phyloP scores from a whole-genome alignment of 139 green algal genomes.

The Closterium sp. region DNA sequence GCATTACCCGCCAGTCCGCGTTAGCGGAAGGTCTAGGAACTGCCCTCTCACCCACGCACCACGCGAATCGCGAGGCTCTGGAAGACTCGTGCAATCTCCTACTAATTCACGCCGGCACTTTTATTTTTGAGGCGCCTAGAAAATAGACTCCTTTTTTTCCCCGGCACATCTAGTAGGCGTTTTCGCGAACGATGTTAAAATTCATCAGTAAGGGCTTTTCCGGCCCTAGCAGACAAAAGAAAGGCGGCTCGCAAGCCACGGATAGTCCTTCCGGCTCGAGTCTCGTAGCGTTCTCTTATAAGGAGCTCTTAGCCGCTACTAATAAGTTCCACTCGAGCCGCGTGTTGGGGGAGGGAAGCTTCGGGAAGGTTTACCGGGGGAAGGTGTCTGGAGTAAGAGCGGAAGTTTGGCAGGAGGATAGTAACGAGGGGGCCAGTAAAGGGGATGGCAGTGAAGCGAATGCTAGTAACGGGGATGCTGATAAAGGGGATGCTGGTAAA shows the following conservation, averaged over 20 bases:
- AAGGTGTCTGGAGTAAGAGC: neutral
- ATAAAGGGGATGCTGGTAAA: neutral
- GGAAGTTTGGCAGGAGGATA: neutral
- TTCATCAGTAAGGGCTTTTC: neutral
- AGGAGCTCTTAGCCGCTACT: neutral
- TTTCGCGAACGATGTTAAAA: neutral
- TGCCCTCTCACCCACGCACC: too few relatives aligned
- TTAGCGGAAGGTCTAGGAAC: too few relatives aligned
- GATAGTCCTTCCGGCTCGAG: neutral
- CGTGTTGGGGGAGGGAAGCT: neutral
- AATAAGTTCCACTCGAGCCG: neutral
- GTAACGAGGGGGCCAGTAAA: neutral
- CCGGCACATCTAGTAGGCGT: neutral
- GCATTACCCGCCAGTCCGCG: too few relatives aligned
- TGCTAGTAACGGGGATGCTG: neutral
- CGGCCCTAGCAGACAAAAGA: neutral
- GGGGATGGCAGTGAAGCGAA: neutral
- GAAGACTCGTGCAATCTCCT: too few relatives aligned
- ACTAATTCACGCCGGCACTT: too few relatives aligned
- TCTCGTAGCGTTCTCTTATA: neutral
- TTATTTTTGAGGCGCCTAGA: too few relatives aligned
- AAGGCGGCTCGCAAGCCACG: neutral
- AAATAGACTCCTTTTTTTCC: too few relatives aligned
- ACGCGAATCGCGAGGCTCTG: too few relatives aligned
- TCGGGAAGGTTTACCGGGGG: neutral